phyloP scores from a whole-genome alignment of 2,329 filamentous ascomycete species.

The Elsinoe fawcettii region DNA sequence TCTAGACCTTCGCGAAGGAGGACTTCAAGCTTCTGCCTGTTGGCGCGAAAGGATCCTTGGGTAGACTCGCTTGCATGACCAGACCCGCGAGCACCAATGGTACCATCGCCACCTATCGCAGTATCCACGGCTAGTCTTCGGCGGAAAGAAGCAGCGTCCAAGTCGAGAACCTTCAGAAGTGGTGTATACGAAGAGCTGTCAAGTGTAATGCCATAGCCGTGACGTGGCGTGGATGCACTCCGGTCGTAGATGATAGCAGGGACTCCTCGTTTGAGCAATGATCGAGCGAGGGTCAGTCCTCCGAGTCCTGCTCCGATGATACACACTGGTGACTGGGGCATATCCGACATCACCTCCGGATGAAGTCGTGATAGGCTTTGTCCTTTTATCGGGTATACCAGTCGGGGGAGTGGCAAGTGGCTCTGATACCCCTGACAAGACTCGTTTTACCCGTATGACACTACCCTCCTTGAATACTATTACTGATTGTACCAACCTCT shows the following conservation, averaged over 20 bases:
- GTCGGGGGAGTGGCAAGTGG: not conserved
- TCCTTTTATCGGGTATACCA: not conserved
- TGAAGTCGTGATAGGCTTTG: not conserved
- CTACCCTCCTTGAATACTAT: not conserved
- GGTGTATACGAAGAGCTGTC: constrained; percentile 28
- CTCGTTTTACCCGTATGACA: not conserved
- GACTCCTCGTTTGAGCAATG: constrained; percentile 30
- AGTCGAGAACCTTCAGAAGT: constrained; percentile 27
- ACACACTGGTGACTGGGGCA: not conserved
- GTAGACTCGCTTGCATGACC: not conserved
- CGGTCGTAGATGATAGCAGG: constrained; percentile 30
- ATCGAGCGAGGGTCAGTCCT: constrained; percentile 35
- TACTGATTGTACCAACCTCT: not conserved
- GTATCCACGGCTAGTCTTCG: constrained; percentile 29
- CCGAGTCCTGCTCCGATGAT: constrained; percentile 41
- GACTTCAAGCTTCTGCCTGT: constrained; percentile 31
- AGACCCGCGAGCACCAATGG: constrained; percentile 14
- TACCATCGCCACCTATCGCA: constrained; percentile 24
- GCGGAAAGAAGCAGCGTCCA: constrained; percentile 29
- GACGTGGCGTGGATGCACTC: constrained; percentile 22
- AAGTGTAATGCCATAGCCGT: constrained; percentile 36
- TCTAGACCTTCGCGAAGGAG: constrained; percentile 32
- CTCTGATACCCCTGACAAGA: not conserved
- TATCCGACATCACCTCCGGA: constrained; percentile 1
- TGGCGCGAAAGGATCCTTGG: constrained; percentile 27